Evolutionary conservation across 305 asterid species (phyloP).

Genomic region (Solanum aculeatissimum): DNA sequence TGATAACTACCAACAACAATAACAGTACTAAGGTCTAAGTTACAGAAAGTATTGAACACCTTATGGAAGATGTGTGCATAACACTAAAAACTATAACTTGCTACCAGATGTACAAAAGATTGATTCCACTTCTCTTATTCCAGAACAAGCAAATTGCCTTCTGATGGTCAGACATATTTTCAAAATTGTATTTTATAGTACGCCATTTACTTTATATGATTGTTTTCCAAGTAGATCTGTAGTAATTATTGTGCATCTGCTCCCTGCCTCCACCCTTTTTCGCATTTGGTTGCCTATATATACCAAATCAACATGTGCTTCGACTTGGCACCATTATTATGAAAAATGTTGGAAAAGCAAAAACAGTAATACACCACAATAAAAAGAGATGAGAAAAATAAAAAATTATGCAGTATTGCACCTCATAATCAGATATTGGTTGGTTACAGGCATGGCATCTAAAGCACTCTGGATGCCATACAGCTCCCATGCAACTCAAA

Average conservation of each 20-base stretch:
- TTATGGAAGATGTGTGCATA: neutral
- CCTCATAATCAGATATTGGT: constrained; percentile 95
- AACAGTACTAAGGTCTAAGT: neutral
- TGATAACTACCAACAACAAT: neutral
- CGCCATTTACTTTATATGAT: neutral
- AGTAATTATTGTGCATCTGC: neutral
- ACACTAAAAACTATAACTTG: neutral
- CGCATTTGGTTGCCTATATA: neutral
- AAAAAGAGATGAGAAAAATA: neutral
- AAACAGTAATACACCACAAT: neutral
- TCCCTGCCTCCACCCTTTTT: neutral
- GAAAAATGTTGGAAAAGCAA: neutral
- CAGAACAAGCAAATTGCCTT: neutral
- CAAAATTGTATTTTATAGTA: neutral
- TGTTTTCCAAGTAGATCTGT: neutral
- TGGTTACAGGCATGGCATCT: constrained; percentile 89
- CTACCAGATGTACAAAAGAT: neutral
- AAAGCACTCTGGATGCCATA: constrained; percentile 77
- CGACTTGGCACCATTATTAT: neutral
- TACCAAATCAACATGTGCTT: neutral
- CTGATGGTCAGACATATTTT: neutral
- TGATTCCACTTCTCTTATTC: neutral
- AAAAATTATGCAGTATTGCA: constrained; percentile 9
- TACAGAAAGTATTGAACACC: neutral
- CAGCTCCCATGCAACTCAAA: constrained; percentile 89